A percentile compares a stretch with the other conserved stretches of the same genome.
Evolutionary conservation across 2,329 filamentous ascomycete genomes (phyloP).

Genomic region (Emergomyces pasteurianus): DNA sequence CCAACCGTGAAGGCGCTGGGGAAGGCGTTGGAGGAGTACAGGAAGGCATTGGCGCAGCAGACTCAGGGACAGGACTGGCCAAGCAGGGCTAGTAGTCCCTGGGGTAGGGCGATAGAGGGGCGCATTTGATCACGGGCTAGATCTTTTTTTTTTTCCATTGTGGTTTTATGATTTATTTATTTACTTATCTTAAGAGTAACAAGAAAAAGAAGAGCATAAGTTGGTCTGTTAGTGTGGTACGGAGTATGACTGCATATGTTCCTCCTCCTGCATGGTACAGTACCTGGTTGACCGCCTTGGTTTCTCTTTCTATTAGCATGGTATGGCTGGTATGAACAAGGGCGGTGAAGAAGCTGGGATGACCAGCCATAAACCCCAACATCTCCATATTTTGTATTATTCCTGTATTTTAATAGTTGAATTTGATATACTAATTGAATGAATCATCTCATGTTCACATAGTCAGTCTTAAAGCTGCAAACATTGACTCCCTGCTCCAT

Average conservation of each 20-base stretch:
- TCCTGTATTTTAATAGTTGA: background rate
- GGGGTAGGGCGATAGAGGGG: background rate
- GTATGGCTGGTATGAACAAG: no score
- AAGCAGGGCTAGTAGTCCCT: background rate
- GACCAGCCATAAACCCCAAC: no score
- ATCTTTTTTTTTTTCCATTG: background rate
- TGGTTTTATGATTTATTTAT: no score
- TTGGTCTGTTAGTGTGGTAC: no score
- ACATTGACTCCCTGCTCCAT: no score
- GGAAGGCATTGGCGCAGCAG: conserved; percentile 55
- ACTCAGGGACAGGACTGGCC: conserved; percentile 20
- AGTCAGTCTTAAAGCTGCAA: no score
- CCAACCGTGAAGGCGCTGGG: conserved; percentile 61
- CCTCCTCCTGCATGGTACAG: no score
- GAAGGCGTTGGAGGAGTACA: conserved; percentile 59
- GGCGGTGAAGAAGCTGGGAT: background rate
- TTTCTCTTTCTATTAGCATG: background rate
- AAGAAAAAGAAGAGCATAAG: no score
- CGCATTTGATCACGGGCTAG: background rate
- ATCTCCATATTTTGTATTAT: background rate
- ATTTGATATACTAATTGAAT: no score
- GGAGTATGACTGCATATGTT: background rate
- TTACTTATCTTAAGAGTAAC: no score
- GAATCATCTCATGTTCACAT: no score
- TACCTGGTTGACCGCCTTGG: background rate